Percentiles rank a stretch among this genome's conserved stretches.
phyloP scores from a whole-genome alignment of 441 rosid species.

The Raphanus hybrid region DNA sequence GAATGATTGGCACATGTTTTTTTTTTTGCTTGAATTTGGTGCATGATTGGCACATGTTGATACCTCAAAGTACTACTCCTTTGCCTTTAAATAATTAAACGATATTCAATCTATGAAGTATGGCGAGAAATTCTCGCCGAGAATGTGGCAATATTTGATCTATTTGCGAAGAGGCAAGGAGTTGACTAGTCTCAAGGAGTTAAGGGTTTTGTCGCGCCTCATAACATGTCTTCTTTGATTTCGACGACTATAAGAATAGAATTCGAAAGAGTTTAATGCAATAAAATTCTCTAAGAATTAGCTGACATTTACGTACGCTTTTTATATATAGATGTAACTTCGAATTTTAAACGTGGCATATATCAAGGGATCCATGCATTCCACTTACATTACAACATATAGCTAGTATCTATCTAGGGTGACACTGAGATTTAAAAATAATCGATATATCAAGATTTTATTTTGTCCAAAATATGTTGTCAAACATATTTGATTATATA shows the following conservation, averaged over 20 bases:
- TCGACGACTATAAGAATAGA: background rate
- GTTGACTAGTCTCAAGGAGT: background rate
- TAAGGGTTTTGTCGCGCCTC: background rate
- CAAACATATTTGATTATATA: background rate
- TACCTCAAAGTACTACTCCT: background rate
- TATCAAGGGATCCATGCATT: slow-evolving; percentile 5
- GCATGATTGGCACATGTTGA: slow-evolving; percentile 19
- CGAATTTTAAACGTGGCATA: slow-evolving; percentile 24
- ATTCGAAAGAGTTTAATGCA: background rate
- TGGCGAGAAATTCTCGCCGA: background rate
- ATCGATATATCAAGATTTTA: background rate
- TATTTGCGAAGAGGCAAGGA: background rate
- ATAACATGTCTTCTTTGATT: background rate
- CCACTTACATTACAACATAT: background rate
- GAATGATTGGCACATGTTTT: slow-evolving; percentile 17
- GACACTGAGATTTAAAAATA: background rate
- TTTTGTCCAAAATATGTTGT: too few relatives aligned
- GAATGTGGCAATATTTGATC: background rate
- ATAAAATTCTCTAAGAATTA: background rate
- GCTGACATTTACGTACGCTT: slow-evolving; percentile 20
- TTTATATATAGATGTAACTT: slow-evolving; percentile 23
- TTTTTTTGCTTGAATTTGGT: too few relatives aligned
- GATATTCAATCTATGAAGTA: background rate
- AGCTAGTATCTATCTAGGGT: background rate
- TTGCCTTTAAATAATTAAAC: slow-evolving; percentile 8